Evolutionary conservation across 2,329 filamentous ascomycete genomes (phyloP).

Genomic region (Penicillium thymicola): DNA sequence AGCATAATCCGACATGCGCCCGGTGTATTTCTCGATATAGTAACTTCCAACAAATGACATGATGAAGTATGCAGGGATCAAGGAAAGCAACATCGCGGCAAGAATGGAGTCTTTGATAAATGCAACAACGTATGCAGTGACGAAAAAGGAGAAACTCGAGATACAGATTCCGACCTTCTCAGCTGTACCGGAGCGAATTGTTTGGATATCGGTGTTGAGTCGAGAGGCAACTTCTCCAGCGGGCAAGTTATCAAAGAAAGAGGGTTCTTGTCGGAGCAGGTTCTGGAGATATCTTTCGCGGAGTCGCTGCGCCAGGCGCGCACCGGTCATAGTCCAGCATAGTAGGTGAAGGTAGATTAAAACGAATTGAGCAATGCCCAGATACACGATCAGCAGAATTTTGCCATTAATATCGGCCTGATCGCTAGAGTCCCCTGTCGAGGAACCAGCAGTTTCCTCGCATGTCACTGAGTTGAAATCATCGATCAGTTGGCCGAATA

Average conservation of each 20-base stretch:
- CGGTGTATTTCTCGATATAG: constrained; percentile 52
- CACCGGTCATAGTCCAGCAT: constrained; percentile 63
- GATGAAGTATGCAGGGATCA: constrained; percentile 61
- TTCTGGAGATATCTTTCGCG: constrained; percentile 59
- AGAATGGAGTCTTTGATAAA: constrained; percentile 63
- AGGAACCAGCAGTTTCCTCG: constrained; percentile 1
- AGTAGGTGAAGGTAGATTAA: constrained; percentile 63
- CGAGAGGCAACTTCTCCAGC: constrained; percentile 62
- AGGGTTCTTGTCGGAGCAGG: constrained; percentile 59
- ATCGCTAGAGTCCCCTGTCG: constrained; percentile 18
- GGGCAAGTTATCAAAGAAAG: constrained; percentile 62
- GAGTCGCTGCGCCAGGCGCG: constrained; percentile 61
- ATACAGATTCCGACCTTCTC: constrained; percentile 69
- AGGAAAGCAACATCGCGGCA: constrained; percentile 61
- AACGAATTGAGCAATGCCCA: constrained; percentile 61
- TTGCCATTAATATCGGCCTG: constrained; percentile 45
- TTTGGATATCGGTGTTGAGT: constrained; percentile 63
- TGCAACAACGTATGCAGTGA: constrained; percentile 64
- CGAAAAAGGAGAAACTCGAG: constrained; percentile 61
- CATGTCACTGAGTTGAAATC: constrained; percentile 38
- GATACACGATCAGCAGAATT: constrained; percentile 60
- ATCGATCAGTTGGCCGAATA: constrained; percentile 42
- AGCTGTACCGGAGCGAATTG: constrained; percentile 64
- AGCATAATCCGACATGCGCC: constrained; percentile 52
- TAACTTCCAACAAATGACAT: constrained; percentile 56